Evolutionary conservation across 108 stramenopile species (phyloP).

Genomic region (Fistulifera pelliculosa): DNA sequence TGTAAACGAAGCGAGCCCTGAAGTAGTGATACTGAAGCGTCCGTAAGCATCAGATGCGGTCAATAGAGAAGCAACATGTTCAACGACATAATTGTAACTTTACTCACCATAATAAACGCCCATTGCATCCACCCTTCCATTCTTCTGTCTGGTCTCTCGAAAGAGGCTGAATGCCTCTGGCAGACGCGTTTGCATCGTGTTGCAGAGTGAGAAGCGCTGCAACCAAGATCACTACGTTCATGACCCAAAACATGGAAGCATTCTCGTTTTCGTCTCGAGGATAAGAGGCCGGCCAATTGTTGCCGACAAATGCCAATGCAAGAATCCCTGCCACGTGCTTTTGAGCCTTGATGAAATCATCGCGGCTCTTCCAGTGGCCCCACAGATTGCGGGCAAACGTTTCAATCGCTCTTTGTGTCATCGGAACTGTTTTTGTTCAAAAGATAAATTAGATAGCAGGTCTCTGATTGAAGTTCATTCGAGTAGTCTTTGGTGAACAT

Average conservation of each 20-base stretch:
- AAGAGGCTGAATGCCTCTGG: constrained; percentile 38
- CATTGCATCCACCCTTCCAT: constrained; percentile 98
- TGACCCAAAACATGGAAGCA: constrained; percentile 52
- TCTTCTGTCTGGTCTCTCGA: constrained; percentile 70
- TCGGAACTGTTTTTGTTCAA: no score
- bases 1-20: constrained; percentile 80
- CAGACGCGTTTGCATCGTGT: constrained; percentile 22
- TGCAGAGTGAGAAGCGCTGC: constrained; percentile 27
- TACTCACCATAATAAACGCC: constrained; percentile 50
- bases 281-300: constrained; percentile 43
- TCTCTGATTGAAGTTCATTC: no score
- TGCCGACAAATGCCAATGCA: constrained; percentile 35
- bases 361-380: constrained; percentile 13
- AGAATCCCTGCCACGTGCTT: constrained; percentile 39
- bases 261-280: constrained; percentile 60
- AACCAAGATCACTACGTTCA: constrained; percentile 31
- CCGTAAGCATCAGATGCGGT: constrained; percentile 25
- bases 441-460: no score
- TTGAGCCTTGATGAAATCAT: constrained; percentile 40
- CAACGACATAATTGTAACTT: no score
- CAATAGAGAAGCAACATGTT: not conserved
- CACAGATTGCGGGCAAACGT: no score
- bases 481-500: no score
- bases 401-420: no score
- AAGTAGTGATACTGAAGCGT: constrained; percentile 85